A percentile compares a stretch with the other conserved stretches of the same genome.
Evolutionary conservation across 1,284 basidiomycete genomes (phyloP).

Genomic region (Cerioporus squamosus): DNA sequence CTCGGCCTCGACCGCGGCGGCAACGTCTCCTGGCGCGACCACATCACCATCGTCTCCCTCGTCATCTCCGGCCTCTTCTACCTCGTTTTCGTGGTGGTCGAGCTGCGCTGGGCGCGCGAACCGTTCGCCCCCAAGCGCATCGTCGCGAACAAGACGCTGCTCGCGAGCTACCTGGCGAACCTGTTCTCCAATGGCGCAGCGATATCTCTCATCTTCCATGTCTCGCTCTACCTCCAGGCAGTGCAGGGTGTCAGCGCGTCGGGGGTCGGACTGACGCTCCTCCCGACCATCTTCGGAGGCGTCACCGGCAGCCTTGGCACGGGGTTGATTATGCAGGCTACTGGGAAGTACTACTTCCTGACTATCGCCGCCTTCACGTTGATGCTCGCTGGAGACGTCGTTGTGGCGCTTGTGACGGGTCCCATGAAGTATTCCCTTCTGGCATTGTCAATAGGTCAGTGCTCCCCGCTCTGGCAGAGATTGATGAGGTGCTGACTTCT

Average conservation of each 20-base stretch:
- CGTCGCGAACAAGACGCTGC: constrained; percentile 50
- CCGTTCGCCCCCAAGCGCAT: constrained; percentile 63
- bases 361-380: constrained; percentile 48
- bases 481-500: neutral
- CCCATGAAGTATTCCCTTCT: constrained; percentile 39
- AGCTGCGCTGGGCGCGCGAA: constrained; percentile 54
- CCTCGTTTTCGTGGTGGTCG: constrained; percentile 25
- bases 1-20: constrained; percentile 61
- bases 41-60: constrained; percentile 33
- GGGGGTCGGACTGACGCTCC: constrained; percentile 53
- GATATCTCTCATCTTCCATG: constrained; percentile 54
- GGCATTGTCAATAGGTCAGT: constrained; percentile 47
- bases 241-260: constrained; percentile 49
- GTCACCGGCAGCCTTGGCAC: constrained; percentile 54
- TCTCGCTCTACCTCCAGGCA: constrained; percentile 62
- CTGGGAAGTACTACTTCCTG: constrained; percentile 58
- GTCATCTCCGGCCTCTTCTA: constrained; percentile 29
- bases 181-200: constrained; percentile 54
- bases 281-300: constrained; percentile 50
- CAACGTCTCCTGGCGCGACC: constrained; percentile 57
- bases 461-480: too few relatives aligned
- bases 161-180: constrained; percentile 62
- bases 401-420: constrained; percentile 46
- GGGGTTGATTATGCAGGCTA: constrained; percentile 59
- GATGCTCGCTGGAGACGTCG: constrained; percentile 44